These are phyloP conservation scores for Penicillium italicum DNA, from an alignment of 2,329 filamentous ascomycete genomes.

Conservation along the genomic window DNA sequence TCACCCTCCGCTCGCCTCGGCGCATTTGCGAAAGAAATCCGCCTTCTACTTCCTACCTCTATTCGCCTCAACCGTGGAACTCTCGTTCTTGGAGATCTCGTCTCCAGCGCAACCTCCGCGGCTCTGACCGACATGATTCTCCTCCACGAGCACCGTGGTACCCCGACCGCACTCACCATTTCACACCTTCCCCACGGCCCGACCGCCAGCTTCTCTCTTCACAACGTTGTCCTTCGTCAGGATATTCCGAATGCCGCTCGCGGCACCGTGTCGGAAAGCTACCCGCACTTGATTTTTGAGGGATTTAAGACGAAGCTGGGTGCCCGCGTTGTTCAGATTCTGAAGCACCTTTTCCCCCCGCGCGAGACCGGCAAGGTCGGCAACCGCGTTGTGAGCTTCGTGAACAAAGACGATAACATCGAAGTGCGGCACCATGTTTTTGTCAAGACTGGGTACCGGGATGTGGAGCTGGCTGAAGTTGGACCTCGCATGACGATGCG, in stretches of 20 bases:
- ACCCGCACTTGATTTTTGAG: constrained; percentile 93
- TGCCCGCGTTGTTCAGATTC: constrained; percentile 76
- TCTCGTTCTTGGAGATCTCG: constrained; percentile 78
- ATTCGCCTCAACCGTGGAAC: constrained; percentile 91
- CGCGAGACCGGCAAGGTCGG: constrained; percentile 81
- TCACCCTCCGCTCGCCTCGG: constrained; percentile 78
- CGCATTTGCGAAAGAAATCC: constrained; percentile 91
- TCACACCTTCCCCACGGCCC: constrained; percentile 87
- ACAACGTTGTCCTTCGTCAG: constrained; percentile 87
- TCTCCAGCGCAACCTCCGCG: constrained; percentile 73
- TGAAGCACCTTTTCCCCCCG: constrained; percentile 93
- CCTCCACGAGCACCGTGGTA: constrained; percentile 88
- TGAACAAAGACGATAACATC: constrained; percentile 82
- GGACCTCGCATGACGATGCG: constrained; percentile 97
- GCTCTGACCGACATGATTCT: constrained; percentile 82
- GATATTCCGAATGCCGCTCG: constrained; percentile 86
- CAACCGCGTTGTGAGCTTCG: constrained; percentile 85
- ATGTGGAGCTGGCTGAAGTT: constrained; percentile 83
- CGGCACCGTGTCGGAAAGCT: constrained; percentile 86
- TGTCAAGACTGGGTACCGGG: constrained; percentile 85
- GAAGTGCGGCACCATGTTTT: constrained; percentile 94
- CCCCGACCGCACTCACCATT: constrained; percentile 82
- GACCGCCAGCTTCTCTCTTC: constrained; percentile 79
- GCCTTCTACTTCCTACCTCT: constrained; percentile 75
- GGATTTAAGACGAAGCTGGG: constrained; percentile 82